Percentiles rank a stretch among this genome's conserved stretches.
Conservation (phyloP, 2,329 filamentous ascomycete species). For the Diplodia scrobiculata region DNA sequence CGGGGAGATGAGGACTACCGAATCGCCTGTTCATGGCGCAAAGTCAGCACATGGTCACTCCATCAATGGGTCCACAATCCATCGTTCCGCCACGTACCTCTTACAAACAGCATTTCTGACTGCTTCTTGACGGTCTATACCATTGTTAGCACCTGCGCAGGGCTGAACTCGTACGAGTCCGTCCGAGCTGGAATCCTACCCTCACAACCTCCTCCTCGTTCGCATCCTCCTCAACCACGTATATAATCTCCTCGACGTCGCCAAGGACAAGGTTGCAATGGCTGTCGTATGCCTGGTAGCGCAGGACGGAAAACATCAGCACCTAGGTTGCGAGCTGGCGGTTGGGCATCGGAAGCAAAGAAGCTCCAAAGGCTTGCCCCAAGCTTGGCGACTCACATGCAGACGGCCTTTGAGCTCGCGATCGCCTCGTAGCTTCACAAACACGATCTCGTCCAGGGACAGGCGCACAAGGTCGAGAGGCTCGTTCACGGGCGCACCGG, state of each 20-base stretch:
- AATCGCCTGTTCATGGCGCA: constrained; percentile 47
- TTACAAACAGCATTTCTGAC: constrained; percentile 96
- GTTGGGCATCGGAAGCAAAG: background rate
- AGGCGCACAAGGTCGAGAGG: constrained; percentile 94
- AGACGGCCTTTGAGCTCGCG: constrained; percentile 92
- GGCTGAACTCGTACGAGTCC: background rate
- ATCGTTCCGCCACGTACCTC: constrained; percentile 63
- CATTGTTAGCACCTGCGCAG: constrained; percentile 16
- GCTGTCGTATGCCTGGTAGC: constrained; percentile 84
- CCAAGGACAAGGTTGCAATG: constrained; percentile 97
- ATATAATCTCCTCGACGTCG: constrained; percentile 97
- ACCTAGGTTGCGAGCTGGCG: background rate
- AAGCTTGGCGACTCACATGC: constrained; percentile 64
- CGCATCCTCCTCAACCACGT: constrained; percentile 85
- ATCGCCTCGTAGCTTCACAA: constrained; percentile 95
- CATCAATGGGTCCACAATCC: constrained; percentile 30
- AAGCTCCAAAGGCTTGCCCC: background rate
- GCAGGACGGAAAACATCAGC: background rate
- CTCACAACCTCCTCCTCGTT: constrained; percentile 62
- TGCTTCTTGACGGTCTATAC: constrained; percentile 87
- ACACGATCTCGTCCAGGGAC: constrained; percentile 91
- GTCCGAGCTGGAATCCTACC: constrained; percentile 21
- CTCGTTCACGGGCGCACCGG: constrained; percentile 68
- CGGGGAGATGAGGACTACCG: constrained; percentile 54
- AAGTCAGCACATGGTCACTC: constrained; percentile 28